Base-by-base conservation (phyloP, 257 asterid species). In the Gentiana straminea region DNA sequence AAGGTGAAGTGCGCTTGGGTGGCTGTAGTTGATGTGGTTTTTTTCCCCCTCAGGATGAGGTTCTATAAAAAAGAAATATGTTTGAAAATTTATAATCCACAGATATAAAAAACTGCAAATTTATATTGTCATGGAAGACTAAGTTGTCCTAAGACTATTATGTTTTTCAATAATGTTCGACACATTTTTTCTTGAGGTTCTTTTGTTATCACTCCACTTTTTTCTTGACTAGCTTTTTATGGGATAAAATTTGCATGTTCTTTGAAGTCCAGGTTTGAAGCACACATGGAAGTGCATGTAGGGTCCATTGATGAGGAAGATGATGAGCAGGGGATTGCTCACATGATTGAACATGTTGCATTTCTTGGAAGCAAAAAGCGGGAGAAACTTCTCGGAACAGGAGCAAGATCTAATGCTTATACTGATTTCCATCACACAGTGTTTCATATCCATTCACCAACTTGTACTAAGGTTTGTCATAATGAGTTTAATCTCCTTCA, bases 321-420 rank as follows among this genome's bases (percentile, higher is more conserved):
- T 54, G 97, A 92, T 53, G 99, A 92, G 75, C 99, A 92, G 79
- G 99, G 99, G 71, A 88, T 92, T 64, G 94, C 99, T n/a, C 99
- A 92, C 73, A 92, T 92, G 99, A 88, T 92, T 77, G 99, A 92
- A 71, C 99, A 92, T 71, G 99, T 92, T 71, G 99, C 99, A 59
- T 92, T 92, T 64, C 95, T 92, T 74, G 99, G 99, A 70, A 92
- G 99, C 74, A 92, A 92, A 85, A 92, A 92, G 70, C 90, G 99
- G 59, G 99, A 92, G 75, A 88, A 85, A 67, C 99, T 92, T 78
- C 94, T 92, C 59, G 99, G 99, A 65, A 88, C 99, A 33, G 99
- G 99, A 57, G 95, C 97, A 49, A 77, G 99, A 69, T 92, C 99
- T 63, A 92, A 92, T 77, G 99, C 99, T 37, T 92, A 92, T 75